Conservation (phyloP, 352 stramenopile genomes). For the Phytophthora multivora region DNA sequence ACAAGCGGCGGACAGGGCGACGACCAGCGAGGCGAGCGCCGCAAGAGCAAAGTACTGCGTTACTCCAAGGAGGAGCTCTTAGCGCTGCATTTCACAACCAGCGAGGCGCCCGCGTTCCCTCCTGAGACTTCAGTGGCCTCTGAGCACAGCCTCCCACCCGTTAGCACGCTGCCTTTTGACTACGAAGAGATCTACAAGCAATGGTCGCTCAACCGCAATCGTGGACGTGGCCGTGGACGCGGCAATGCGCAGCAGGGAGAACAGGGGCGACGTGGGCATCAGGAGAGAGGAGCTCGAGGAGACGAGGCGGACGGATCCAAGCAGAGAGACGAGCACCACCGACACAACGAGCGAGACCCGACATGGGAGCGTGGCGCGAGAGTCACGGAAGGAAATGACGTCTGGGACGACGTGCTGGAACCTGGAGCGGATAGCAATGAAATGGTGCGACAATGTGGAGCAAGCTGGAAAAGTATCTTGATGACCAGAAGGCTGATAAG, state of each 20-base stretch:
- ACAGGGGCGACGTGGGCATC: constrained; percentile 32
- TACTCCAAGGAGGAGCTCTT: constrained; percentile 86
- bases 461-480: not conserved
- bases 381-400: constrained; percentile 52
- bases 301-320: constrained; percentile 56
- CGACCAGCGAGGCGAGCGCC: constrained; percentile 35
- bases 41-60: constrained; percentile 85
- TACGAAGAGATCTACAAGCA: constrained; percentile 91
- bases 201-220: constrained; percentile 83
- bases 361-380: constrained; percentile 66
- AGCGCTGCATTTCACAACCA: constrained; percentile 66
- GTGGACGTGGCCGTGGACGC: constrained; percentile 72
- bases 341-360: constrained; percentile 49
- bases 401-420: constrained; percentile 82
- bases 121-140: constrained; percentile 71
- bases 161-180: constrained; percentile 81
- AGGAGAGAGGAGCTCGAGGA: constrained; percentile 56
- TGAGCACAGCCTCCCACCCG: constrained; percentile 67
- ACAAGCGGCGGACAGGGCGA: constrained; percentile 38
- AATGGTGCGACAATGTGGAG: constrained; percentile 47
- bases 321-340: constrained; percentile 29
- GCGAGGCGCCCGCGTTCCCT: constrained; percentile 54
- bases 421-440: constrained; percentile 55
- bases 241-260: constrained; percentile 35
- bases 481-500: not conserved